Evolutionary conservation across 768 basidiomycete genomes (phyloP).

Genomic region (Mrakia frigida): DNA sequence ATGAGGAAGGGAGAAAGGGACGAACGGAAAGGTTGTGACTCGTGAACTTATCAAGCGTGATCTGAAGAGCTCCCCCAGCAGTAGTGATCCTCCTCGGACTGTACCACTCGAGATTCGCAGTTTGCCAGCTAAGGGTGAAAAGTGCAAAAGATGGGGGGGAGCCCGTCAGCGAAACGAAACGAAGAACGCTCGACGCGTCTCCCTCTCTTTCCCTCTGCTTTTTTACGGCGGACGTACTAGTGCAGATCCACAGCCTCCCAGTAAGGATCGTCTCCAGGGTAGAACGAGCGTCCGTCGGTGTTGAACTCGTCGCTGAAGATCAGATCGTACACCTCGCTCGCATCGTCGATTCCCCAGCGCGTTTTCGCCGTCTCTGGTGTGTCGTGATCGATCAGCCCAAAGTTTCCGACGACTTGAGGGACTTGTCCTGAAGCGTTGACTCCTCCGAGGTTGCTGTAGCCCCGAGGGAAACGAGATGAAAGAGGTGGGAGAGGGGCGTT

Average conservation of each 20-base stretch:
- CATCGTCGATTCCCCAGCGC: constrained; percentile 42
- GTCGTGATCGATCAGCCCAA: constrained; percentile 47
- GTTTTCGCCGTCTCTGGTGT: constrained; percentile 10
- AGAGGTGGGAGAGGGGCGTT: not conserved
- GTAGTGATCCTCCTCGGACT: constrained; percentile 66
- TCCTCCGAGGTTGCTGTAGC: constrained; percentile 66
- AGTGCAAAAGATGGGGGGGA: not conserved
- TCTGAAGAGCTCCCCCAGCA: constrained; percentile 62
- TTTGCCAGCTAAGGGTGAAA: not conserved
- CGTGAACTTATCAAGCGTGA: constrained; percentile 60
- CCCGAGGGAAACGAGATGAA: constrained; percentile 53
- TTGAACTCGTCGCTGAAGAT: constrained; percentile 87
- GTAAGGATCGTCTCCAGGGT: constrained; percentile 65
- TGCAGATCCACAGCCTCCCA: constrained; percentile 47
- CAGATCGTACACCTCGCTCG: constrained; percentile 67
- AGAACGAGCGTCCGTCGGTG: constrained; percentile 51
- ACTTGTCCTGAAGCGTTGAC: constrained; percentile 80
- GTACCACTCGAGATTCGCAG: constrained; percentile 54
- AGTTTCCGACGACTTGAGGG: constrained; percentile 64
- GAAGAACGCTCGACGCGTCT: not conserved
- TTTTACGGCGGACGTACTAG: not conserved
- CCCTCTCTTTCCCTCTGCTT: not conserved
- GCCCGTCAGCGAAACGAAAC: not conserved
- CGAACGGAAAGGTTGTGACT: constrained; percentile 56
- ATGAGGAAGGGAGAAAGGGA: too few species aligned